These are phyloP conservation scores for Heterobasidion annosum DNA, from an alignment of 1,284 basidiomycete species.

Conservation along the genomic window DNA sequence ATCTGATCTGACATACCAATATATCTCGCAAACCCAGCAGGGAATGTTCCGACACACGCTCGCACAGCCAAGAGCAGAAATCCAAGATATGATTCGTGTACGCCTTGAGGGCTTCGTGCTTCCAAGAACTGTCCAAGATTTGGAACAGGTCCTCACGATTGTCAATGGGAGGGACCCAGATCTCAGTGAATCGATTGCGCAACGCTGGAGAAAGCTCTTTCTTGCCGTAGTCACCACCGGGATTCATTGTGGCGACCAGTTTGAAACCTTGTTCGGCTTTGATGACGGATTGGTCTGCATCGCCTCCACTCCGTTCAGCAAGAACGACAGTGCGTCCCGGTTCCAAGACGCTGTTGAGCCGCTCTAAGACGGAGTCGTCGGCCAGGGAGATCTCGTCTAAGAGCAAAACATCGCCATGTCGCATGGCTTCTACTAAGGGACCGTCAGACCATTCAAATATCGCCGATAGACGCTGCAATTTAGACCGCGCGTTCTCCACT, in stretches of 20 bases:
- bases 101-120: slow-evolving; percentile 38
- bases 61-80: slow-evolving; percentile 79
- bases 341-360: slow-evolving; percentile 95
- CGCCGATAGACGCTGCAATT: slow-evolving; percentile 45
- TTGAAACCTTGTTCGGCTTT: slow-evolving; percentile 69
- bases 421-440: slow-evolving; percentile 91
- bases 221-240: slow-evolving; percentile 98
- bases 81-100: slow-evolving; percentile 69
- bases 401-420: slow-evolving; percentile 76
- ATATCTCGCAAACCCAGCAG: slow-evolving; percentile 84
- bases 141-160: slow-evolving; percentile 68
- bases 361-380: slow-evolving; percentile 96
- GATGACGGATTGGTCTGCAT: slow-evolving; percentile 62
- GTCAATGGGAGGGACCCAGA: slow-evolving; percentile 93
- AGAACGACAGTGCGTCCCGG: slow-evolving; percentile 85
- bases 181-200: slow-evolving; percentile 97
- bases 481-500: slow-evolving; percentile 26
- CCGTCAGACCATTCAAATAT: slow-evolving; percentile 98
- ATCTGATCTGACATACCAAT: slow-evolving; percentile 45
- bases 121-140: slow-evolving; percentile 77
- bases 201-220: slow-evolving; percentile 97
- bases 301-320: slow-evolving; percentile 84
- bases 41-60: slow-evolving; percentile 56
- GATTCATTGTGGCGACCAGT: slow-evolving; percentile 98
- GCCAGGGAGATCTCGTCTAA: slow-evolving; percentile 98